phyloP scores from a whole-genome alignment of 2,329 filamentous ascomycete species.

The Pleurostoma richardsiae region DNA sequence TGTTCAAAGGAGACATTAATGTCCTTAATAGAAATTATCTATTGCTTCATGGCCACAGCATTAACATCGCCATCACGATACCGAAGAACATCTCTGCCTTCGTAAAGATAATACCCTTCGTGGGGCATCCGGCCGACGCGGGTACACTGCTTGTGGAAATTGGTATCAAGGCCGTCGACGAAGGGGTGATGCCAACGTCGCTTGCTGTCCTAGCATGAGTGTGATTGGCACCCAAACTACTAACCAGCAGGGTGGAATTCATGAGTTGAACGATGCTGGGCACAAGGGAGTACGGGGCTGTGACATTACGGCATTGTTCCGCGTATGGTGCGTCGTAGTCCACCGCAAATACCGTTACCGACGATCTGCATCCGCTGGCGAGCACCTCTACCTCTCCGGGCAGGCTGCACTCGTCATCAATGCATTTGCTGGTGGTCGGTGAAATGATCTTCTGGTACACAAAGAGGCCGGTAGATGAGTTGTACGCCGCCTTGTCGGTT shows the following conservation, averaged over 20 bases:
- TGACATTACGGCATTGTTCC: not conserved
- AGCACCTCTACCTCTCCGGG: slow-evolving; percentile 4
- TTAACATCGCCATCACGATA: no score
- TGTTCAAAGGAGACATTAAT: no score
- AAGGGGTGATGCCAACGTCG: no score
- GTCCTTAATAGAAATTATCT: no score
- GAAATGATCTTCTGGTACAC: slow-evolving; percentile 2
- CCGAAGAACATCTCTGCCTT: no score
- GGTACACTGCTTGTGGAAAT: no score
- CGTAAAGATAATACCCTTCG: no score
- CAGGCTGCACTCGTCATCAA: slow-evolving; percentile 10
- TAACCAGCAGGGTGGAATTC: not conserved
- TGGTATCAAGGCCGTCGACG: no score
- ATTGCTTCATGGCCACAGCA: no score
- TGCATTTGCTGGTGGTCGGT: slow-evolving; percentile 5
- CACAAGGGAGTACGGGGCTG: not conserved
- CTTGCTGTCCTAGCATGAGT: no score
- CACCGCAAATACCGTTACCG: not conserved
- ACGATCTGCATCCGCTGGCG: not conserved
- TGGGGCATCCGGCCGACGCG: no score
- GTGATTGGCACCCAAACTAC: not conserved
- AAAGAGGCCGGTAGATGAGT: slow-evolving; percentile 12
- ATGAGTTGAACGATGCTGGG: not conserved
- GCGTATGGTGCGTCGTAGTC: not conserved
- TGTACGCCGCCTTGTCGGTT: slow-evolving; percentile 8